Evolutionary conservation across 164 flowering plant species (phyloP).

Genomic region (Sedum album): DNA sequence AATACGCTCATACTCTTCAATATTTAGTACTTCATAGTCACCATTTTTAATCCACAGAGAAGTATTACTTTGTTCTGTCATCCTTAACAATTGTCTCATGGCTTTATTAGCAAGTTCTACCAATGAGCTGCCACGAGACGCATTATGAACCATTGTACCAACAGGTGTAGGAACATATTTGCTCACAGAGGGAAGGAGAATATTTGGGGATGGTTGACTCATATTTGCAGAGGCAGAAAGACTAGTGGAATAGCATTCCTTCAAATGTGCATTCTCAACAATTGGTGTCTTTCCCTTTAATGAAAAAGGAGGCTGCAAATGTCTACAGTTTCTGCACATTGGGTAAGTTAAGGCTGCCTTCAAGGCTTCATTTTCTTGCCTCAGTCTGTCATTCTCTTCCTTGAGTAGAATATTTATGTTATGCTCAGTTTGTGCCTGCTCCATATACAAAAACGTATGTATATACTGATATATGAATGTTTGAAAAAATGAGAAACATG

Average conservation of each 20-base stretch:
- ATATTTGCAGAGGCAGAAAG: background rate
- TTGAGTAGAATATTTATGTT: background rate
- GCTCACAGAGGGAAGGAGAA: background rate
- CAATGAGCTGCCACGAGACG: background rate
- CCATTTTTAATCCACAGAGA: slow-evolving; percentile 2
- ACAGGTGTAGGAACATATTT: background rate
- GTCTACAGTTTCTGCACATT: background rate
- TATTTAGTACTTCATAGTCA: background rate
- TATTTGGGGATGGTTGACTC: background rate
- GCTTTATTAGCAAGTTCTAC: background rate
- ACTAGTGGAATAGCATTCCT: background rate
- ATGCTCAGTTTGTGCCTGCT: slow-evolving; percentile 3
- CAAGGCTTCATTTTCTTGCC: background rate
- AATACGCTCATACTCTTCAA: background rate
- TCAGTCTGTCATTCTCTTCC: background rate
- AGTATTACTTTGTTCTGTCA: background rate
- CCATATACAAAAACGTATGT: background rate
- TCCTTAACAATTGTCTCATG: background rate
- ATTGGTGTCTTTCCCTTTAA: background rate
- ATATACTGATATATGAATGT: no score
- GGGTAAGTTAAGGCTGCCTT: background rate
- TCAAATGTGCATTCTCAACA: background rate
- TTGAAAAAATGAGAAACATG: no score
- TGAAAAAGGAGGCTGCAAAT: background rate
- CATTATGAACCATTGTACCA: background rate